Base-by-base conservation (phyloP, 139 green algal species). In the Coelastrella sp. region DNA sequence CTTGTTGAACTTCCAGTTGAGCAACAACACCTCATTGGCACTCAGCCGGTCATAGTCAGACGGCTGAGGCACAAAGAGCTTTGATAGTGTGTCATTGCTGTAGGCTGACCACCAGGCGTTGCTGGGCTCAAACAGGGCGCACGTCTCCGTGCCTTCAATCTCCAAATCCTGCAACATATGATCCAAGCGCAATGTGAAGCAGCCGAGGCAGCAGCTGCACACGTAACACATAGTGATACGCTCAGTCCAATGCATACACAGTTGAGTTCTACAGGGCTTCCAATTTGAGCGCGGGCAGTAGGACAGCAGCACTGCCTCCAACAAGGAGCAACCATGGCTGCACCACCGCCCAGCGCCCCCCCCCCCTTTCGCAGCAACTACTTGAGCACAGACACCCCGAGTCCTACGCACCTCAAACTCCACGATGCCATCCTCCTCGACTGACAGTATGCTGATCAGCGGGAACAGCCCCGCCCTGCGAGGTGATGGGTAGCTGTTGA, bases 351-450 rank as follows among this genome's bases (percentile, higher is more conserved):
- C 32, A 47, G 32, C 32, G 32, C 32, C 32, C 32, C 32, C 32
- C 32, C 32, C 32, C 32, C 32, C 32, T 47, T 47, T 47, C 32
- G 32, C 32, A 47, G 32, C 32, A 47, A 47, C 32, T 47, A 47
- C 32, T 47, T 47, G 32, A 47, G 32, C 32, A 47, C 32, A 47
- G 32, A 47, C 32, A 47, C 32, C 32, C 32, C 32, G 32, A 47
- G 32, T 47, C 32, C 32, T 47, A 47, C 61, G 8, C 61, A 92
- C 91, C 89, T 89, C 22, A 68, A 94, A 92, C 0, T n/a, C 47
- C 54, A 94, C 88, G 56, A 94, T 74, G 23, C 92, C 92, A 76
- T 94, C 57, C 4, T 84, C 83, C 75, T 94, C 92, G 80, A 94
- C 89, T 5, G 80, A 90, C 64, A 94, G 75, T 3, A 89, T 74